phyloP scores from a whole-genome alignment of 305 asterid species.

The Fraxinus velutina region DNA sequence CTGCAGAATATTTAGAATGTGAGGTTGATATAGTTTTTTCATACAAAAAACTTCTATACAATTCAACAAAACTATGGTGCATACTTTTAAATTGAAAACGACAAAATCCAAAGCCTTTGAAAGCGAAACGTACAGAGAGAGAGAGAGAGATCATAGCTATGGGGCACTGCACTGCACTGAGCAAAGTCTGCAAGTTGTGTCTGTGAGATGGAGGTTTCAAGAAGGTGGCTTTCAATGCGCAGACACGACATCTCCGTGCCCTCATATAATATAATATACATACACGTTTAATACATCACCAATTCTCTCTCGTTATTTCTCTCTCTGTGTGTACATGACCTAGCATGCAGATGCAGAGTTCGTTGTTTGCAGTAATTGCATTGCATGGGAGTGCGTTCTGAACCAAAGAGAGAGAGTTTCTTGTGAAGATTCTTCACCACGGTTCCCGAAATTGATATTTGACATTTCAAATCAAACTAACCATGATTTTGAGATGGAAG shows the following conservation, averaged over 20 bases:
- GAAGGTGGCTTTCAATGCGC: slow-evolving; percentile 42
- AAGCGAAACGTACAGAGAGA: not conserved
- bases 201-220: not conserved
- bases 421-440: not conserved
- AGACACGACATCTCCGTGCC: slow-evolving; percentile 66
- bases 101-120: not conserved
- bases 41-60: too few relatives aligned
- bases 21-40: too few relatives aligned
- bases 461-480: too few relatives aligned
- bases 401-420: not conserved
- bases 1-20: too few relatives aligned
- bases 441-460: too few relatives aligned
- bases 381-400: slow-evolving; percentile 53
- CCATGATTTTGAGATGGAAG: too few relatives aligned
- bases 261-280: not conserved
- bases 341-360: not conserved
- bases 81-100: not conserved
- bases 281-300: not conserved
- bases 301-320: not conserved
- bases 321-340: not conserved
- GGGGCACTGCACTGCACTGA: slow-evolving; percentile 30
- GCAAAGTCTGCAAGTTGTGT: slow-evolving; percentile 45
- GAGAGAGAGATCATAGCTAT: slow-evolving; percentile 23
- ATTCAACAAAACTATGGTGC: not conserved
- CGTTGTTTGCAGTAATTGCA: slow-evolving; percentile 27